phyloP scores from a whole-genome alignment of 2,329 filamentous ascomycete species.

The Trematosphaeria pertusa region DNA sequence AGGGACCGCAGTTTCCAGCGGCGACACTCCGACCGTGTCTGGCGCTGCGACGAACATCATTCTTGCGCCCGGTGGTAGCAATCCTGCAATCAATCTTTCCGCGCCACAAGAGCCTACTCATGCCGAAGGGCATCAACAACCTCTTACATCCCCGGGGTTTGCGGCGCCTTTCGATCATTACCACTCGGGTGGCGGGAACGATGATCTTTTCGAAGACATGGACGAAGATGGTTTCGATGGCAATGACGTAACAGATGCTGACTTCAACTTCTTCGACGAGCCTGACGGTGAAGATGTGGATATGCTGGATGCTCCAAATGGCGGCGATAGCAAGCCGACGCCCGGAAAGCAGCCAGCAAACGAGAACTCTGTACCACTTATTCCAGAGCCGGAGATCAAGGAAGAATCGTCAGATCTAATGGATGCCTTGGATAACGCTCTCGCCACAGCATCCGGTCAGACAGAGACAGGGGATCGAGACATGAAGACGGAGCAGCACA shows the following conservation, averaged over 20 bases:
- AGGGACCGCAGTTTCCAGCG: slow-evolving; percentile 32
- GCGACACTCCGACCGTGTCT: slow-evolving; percentile 38
- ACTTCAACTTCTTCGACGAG: slow-evolving; percentile 85
- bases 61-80: slow-evolving; percentile 35
- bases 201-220: slow-evolving; percentile 73
- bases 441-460: slow-evolving; percentile 21
- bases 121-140: slow-evolving; percentile 26
- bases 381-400: slow-evolving; percentile 15
- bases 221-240: slow-evolving; percentile 75
- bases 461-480: slow-evolving; percentile 1
- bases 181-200: slow-evolving; percentile 39
- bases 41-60: slow-evolving; percentile 34
- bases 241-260: slow-evolving; percentile 79
- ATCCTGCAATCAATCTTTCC: slow-evolving; percentile 42
- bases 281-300: slow-evolving; percentile 52
- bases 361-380: slow-evolving; percentile 7
- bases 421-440: slow-evolving; percentile 37
- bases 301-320: slow-evolving; percentile 37
- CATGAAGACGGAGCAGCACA: slow-evolving; percentile 4
- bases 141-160: slow-evolving; percentile 32
- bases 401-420: slow-evolving; percentile 36
- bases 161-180: slow-evolving; percentile 30
- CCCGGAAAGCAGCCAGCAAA: slow-evolving; percentile 8
- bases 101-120: slow-evolving; percentile 31
- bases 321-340: slow-evolving; percentile 21